Base-by-base conservation (phyloP, 306 rosid species). In the Sicyos baderoa region DNA sequence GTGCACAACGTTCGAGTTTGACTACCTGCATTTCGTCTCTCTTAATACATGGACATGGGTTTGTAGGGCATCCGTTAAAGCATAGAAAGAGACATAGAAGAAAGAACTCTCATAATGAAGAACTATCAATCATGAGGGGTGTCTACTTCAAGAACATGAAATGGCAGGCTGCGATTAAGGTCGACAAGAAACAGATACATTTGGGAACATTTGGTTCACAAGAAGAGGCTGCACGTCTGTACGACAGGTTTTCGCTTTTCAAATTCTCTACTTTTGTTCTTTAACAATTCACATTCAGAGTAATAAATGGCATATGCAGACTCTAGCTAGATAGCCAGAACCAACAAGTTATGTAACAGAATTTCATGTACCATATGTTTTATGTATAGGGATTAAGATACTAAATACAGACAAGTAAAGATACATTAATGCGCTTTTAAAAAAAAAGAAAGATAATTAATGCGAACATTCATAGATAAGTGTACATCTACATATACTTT, bases 111-210 rank as follows among this genome's bases (percentile, higher is more conserved):
- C 97, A 82, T 49, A 88, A 87, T 79, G 94, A 88, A 80, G 97
- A 93, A 65, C 80, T 83, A 3, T 86, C 89, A 74, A 32, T 82
- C 45, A 89, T 88, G 97, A 89, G 97, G 80, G 97, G 97, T 21
- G 98, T 93, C 56, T 89, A 93, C 76, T 93, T 85, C 76, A 93
- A 88, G 64, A 89, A 93, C 76, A 88, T 93, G 97, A 93, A 89
- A 79, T 93, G 98, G 98, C 97, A 93, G 57, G 98, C 98, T 19
- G 97, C 98, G 5, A 93, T 93, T 37, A 93, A 93, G 75, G 98
- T 93, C 18, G 97, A 89, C 81, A 93, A 93, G 85, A 93, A 89
- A 82, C 98, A 89, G 84, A 93, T 93, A 58, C 98, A 93, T 79
- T 81, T 93, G 60, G 97, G 98, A 21, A 92, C 96, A 64, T 90